Evolutionary conservation across 495 filamentous ascomycete genomes (phyloP), one percentile per base, ranked within the genome.

Genomic region (Choiromyces venosus): DNA sequence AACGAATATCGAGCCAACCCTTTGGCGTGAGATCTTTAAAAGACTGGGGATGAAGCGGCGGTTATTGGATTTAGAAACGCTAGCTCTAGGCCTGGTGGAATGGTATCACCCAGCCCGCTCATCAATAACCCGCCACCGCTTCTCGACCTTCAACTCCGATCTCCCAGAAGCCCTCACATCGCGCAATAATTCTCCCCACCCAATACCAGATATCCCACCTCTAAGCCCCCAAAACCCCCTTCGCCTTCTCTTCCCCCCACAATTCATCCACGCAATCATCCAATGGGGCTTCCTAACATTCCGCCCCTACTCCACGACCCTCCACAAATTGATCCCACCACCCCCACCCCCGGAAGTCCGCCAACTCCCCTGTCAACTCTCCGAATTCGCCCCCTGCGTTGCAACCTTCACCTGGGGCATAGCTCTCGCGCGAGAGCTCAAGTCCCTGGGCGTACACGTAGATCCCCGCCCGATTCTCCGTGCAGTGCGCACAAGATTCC

Each of bases 1-100:
- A 16, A 79, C 72, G 1, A 70, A 79, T 7, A 56, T 81, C 12
- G 70, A 72, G 25, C 73, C 70, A 1, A 21, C 33, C 21, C 37
- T 81, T 14, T 81, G 79, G 79, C 44, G 46, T 36, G 79, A 81
- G 61, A 65, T 78, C 37, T 72, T 81, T 19, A 76, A 73, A 64
- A 76, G 79, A 0, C 73, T 81, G 14, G 79, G 79, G 37, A 81
- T 74, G 79, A 56, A 69, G 33, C 65, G 69, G 21, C 73, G 73
- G 4, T 66, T 81, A 19, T 37, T 56, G 1, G 79, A 81, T 38
- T 64, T 81, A 21, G 73, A 78, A 72, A 64, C 65, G 0, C 79
- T 81, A 14, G 44, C 69, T 9, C 25, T 61, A 8, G 61, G 66
- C 4, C 73, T 81, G 6, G 68, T 79, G 3, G 73, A 78, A 70